Evolutionary conservation across 352 stramenopile genomes (phyloP), one percentile per base, ranked within the genome.

Genomic region (Sclerospora graminicola): DNA sequence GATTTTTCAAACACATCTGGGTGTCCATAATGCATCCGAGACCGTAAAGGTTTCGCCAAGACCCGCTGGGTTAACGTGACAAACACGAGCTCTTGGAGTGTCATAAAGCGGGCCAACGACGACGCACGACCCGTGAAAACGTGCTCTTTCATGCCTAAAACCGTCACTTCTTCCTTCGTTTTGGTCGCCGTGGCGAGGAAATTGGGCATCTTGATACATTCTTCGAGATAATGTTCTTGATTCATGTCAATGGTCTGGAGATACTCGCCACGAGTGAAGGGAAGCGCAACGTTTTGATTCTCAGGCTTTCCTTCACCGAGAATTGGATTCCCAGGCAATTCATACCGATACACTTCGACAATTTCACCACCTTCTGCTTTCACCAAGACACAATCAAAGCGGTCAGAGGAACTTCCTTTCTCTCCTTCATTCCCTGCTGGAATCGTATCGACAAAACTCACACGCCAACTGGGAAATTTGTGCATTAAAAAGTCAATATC

Each of bases 221-320:
- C 80, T 53, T 94, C 82, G 23, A 91, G 79, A 55, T 92, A 92
- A 40, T 91, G 78, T 34, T 94, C 82, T 51, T 94, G 82, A 54
- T 94, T 94, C 82, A 92, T 92, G 64, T 94, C 82, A 41, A 94
- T 94, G 6, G 80, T 91, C 48, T 94, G 82, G 19, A 94, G 33
- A 46, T 87, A 92, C 48, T 94, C 82, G 18, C 82, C 82, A 18
- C 80, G 67, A 6, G 82, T 92, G 43, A 94, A 94, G 3, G 77
- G 72, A 9, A 94, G 54, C 9, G 82, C 82, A 15, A 91, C 75
- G 42, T 94, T 94, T 49, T 94, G 82, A 53, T 94, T 94, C 41
- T 92, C 80, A 0, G 80, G 80, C 26, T 94, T 94, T 35, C 80
- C 82, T 45, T 94, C 80, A 37, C 82, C 82, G 26, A 94, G 51